phyloP scores from a whole-genome alignment of 805 yeast species.

The Ogataea chonburiensis region DNA sequence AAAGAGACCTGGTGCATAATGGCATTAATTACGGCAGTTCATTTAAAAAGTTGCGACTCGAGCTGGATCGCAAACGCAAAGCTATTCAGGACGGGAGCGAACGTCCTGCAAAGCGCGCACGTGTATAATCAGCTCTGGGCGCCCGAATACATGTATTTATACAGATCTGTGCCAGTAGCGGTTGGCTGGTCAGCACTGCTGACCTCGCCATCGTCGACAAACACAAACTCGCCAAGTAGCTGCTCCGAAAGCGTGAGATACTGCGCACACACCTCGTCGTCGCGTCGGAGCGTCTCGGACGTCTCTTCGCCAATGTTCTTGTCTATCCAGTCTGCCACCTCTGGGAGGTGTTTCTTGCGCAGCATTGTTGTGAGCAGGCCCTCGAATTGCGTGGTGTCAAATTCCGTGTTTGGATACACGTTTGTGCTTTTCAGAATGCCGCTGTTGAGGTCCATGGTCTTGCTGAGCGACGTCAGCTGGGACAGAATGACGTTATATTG shows the following conservation, averaged over 20 bases:
- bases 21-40: slow-evolving; percentile 40
- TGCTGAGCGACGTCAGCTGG: slow-evolving; percentile 76
- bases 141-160: slow-evolving; percentile 46
- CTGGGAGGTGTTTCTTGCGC: slow-evolving; percentile 87
- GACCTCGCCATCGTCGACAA: slow-evolving; percentile 57
- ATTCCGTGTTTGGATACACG: slow-evolving; percentile 78
- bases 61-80: slow-evolving; percentile 8
- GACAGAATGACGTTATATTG: slow-evolving; percentile 83
- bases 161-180: slow-evolving; percentile 38
- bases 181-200: slow-evolving; percentile 26
- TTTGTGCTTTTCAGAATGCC: slow-evolving; percentile 63
- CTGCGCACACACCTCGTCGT: slow-evolving; percentile 70
- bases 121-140: no score
- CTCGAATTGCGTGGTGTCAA: slow-evolving; percentile 83
- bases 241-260: slow-evolving; percentile 56
- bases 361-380: slow-evolving; percentile 79
- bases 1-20: slow-evolving; percentile 40
- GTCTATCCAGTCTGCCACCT: slow-evolving; percentile 81
- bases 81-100: neutral
- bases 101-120: no score
- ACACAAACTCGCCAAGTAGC: slow-evolving; percentile 54
- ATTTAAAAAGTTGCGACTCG: slow-evolving; percentile 41
- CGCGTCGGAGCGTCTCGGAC: slow-evolving; percentile 33
- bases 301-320: slow-evolving; percentile 23
- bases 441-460: slow-evolving; percentile 60